Conservation (phyloP, 768 basidiomycete genomes). For the Podaxis pistillaris region DNA sequence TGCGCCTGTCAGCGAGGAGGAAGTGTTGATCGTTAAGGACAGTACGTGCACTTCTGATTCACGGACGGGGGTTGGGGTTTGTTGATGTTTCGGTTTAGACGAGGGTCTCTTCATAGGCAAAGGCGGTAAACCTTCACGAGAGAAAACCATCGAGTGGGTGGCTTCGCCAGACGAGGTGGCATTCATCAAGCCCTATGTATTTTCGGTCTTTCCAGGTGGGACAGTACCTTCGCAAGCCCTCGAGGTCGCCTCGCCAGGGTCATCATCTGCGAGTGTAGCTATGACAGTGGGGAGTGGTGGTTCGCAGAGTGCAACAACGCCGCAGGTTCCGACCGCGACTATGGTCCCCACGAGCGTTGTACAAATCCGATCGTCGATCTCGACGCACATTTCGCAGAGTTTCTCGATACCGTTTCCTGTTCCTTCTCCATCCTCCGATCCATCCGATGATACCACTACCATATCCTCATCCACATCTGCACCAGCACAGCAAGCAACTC, state of each 20-base stretch:
- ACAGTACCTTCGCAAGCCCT: slow-evolving; percentile 38
- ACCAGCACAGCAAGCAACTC: slow-evolving; percentile 2
- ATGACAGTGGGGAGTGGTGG: slow-evolving; percentile 9
- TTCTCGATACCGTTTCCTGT: slow-evolving; percentile 59
- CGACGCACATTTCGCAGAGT: slow-evolving; percentile 55
- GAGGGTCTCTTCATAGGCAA: slow-evolving; percentile 64
- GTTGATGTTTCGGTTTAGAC: slow-evolving; percentile 38
- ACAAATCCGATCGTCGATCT: slow-evolving; percentile 71
- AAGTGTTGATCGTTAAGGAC: slow-evolving; percentile 75
- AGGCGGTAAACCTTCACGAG: slow-evolving; percentile 53
- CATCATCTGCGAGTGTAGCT: neutral
- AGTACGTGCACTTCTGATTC: slow-evolving; percentile 44
- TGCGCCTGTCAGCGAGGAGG: slow-evolving; percentile 52
- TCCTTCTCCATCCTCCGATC: slow-evolving; percentile 10
- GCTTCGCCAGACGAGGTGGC: slow-evolving; percentile 86
- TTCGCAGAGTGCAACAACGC: neutral
- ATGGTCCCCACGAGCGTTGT: slow-evolving; percentile 58
- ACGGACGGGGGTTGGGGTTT: neutral
- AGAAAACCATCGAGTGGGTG: slow-evolving; percentile 64
- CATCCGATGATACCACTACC: slow-evolving; percentile 23
- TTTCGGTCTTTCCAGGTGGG: slow-evolving; percentile 72
- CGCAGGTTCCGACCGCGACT: slow-evolving; percentile 33
- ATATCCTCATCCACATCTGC: slow-evolving; percentile 22
- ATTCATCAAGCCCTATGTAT: slow-evolving; percentile 74
- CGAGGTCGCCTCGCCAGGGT: slow-evolving; percentile 20